Base-by-base conservation (phyloP, 2,329 filamentous ascomycete genomes). In the Bretziella fagacearum region DNA sequence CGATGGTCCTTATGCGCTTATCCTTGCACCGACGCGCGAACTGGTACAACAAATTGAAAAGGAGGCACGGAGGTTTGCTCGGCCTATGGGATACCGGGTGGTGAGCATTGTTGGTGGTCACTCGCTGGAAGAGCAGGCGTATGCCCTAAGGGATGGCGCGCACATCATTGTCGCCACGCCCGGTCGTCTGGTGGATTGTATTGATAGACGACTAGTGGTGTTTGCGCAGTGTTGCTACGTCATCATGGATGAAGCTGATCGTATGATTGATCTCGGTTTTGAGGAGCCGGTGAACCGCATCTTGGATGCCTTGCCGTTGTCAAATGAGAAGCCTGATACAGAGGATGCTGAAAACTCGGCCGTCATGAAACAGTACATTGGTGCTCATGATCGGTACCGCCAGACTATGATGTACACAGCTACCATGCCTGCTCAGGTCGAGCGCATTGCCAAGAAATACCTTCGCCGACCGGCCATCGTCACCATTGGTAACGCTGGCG, bases 371-470 rank as follows among this genome's bases (percentile, higher is more conserved):
- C 73, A 76, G 49, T 81, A 82, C 56, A 65, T 93, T 1, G 79
- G 79, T 46, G 77, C 77, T 15, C 77, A 77, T 54, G 81, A 86
- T 56, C 74, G 82, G 18, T 96, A 96, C 65, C 73, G 91, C 50
- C 89, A 98, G 63, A 98, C 91, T 0, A 98, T 98, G 91, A 98
- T 98, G 91, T 98, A 96, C 75, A 96, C 91, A 54, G 91, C 91
- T 46, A 98, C 91, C 23, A 98, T 98, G 91, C 87, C 91, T 1
- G 67, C 83, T 0, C 77, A 83, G 0, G 84, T 98, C 13, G 91
- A 98, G 60, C 83, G 84, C 52, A 96, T 98, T 53, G 91, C 91
- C n/a, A 81, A 87, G 56, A 94, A 94, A 60, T 98, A 98, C 59
- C 76, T 96, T 13, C 82, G 89, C 1, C 77, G 91, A 10, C 91